phyloP scores from a whole-genome alignment of 2,329 filamentous ascomycete species.

The Fusarium virguliforme region DNA sequence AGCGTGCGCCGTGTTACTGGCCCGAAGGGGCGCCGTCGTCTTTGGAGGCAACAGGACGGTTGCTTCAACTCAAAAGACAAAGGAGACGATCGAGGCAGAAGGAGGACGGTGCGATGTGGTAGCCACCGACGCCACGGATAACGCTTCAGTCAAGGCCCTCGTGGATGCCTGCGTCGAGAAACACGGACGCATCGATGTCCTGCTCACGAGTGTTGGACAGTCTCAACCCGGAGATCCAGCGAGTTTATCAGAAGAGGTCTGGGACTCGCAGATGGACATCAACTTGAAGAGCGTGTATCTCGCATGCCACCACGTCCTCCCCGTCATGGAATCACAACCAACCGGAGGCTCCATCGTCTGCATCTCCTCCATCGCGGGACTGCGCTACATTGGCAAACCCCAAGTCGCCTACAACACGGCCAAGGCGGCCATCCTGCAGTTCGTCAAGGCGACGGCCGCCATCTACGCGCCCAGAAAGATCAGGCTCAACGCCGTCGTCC shows the following conservation, averaged over 20 bases:
- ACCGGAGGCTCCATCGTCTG: slow-evolving; percentile 62
- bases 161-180: slow-evolving; percentile 67
- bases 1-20: slow-evolving; percentile 65
- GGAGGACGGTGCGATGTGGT: slow-evolving; percentile 59
- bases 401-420: slow-evolving; percentile 70
- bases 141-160: slow-evolving; percentile 66
- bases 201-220: slow-evolving; percentile 74
- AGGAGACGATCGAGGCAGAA: slow-evolving; percentile 56
- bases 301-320: slow-evolving; percentile 67
- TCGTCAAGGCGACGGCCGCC: slow-evolving; percentile 66
- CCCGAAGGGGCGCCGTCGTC: slow-evolving; percentile 64
- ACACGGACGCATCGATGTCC: slow-evolving; percentile 72
- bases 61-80: slow-evolving; percentile 58
- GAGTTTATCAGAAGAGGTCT: slow-evolving; percentile 63
- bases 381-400: slow-evolving; percentile 65
- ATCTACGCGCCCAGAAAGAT: slow-evolving; percentile 65
- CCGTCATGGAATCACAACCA: slow-evolving; percentile 68
- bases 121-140: slow-evolving; percentile 67
- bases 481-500: slow-evolving; percentile 69
- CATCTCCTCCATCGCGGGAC: slow-evolving; percentile 66
- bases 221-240: slow-evolving; percentile 69
- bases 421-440: slow-evolving; percentile 68
- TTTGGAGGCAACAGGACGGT: slow-evolving; percentile 68
- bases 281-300: slow-evolving; percentile 72
- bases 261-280: slow-evolving; percentile 69